A percentile compares a stretch with the other conserved stretches of the same genome.
phyloP scores from a whole-genome alignment of 768 basidiomycete genomes.

The Pisolithus microcarpus region DNA sequence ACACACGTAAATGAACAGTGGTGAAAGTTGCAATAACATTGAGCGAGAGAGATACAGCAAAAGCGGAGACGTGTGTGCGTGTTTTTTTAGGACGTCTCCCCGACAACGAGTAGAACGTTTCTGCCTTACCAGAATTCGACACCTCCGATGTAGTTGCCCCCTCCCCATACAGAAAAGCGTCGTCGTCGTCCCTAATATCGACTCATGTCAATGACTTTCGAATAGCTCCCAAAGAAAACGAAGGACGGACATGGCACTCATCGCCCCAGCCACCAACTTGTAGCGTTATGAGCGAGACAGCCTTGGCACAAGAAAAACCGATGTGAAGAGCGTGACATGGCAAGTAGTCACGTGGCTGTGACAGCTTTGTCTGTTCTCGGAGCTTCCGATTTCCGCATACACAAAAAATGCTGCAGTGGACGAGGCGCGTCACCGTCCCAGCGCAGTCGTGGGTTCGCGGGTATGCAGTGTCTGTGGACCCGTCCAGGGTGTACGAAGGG shows the following conservation, averaged over 20 bases:
- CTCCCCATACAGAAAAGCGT: slow-evolving; percentile 72
- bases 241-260: slow-evolving; percentile 24
- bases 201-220: slow-evolving; percentile 20
- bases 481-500: slow-evolving; percentile 43
- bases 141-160: slow-evolving; percentile 30
- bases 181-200: slow-evolving; percentile 62
- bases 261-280: slow-evolving; percentile 10
- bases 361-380: not conserved
- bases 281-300: slow-evolving; percentile 12
- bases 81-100: slow-evolving; percentile 14
- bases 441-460: slow-evolving; percentile 26
- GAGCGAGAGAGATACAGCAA: slow-evolving; percentile 27
- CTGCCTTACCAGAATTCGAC: slow-evolving; percentile 41
- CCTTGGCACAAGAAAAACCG: slow-evolving; percentile 14
- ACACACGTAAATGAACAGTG: slow-evolving; percentile 30
- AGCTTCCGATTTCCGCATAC: too few species aligned
- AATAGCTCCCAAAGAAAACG: slow-evolving; percentile 6
- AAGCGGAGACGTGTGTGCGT: slow-evolving; percentile 12
- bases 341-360: slow-evolving; percentile 11
- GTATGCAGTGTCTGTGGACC: slow-evolving; percentile 53
- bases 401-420: slow-evolving; percentile 1
- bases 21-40: slow-evolving; percentile 38
- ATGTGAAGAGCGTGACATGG: slow-evolving; percentile 16
- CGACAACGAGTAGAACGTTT: slow-evolving; percentile 15
- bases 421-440: slow-evolving; percentile 5